A percentile compares a stretch with the other conserved stretches of the same genome.
These are phyloP conservation scores for Gaultheria prostrata DNA, from an alignment of 148 eudicot species.

Conservation along the genomic window DNA sequence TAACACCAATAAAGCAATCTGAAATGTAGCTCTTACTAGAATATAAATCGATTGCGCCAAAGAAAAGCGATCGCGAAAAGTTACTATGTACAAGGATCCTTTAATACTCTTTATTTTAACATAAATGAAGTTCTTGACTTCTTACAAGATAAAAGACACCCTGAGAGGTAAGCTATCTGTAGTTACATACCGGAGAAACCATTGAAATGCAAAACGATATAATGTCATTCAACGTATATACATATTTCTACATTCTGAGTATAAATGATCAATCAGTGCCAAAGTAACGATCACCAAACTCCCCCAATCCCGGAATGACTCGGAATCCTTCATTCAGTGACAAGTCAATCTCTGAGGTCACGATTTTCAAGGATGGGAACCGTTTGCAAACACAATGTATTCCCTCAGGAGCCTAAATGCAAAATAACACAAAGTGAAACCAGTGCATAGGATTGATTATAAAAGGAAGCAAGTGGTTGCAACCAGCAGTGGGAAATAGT, in stretches of 20 bases:
- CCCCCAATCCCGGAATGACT: constrained; percentile 94
- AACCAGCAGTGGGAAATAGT: background rate
- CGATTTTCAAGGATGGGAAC: constrained; percentile 81
- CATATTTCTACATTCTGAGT: background rate
- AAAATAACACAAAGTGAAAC: background rate
- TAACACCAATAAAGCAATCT: too few species aligned
- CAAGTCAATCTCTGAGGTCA: constrained; percentile 90
- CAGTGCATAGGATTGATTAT: background rate
- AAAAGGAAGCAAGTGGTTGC: background rate
- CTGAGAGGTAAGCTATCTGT: background rate
- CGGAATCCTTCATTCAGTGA: constrained; percentile 75
- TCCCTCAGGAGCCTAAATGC: constrained; percentile 81
- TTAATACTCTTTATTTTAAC: too few species aligned
- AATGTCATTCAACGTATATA: background rate
- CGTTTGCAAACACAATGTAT: constrained; percentile 80
- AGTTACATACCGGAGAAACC: background rate
- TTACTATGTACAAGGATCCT: too few species aligned
- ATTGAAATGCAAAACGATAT: background rate
- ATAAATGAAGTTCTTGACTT: too few species aligned
- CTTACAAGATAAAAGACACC: background rate
- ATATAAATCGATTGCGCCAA: too few species aligned
- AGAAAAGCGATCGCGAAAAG: too few species aligned
- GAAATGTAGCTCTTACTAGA: too few species aligned
- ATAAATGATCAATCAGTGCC: constrained; percentile 67
- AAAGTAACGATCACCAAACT: constrained; percentile 98